Evolutionary conservation across 805 yeast species (phyloP), one percentile per base, ranked within the genome.

Genomic region (Myxozyma monticola): DNA sequence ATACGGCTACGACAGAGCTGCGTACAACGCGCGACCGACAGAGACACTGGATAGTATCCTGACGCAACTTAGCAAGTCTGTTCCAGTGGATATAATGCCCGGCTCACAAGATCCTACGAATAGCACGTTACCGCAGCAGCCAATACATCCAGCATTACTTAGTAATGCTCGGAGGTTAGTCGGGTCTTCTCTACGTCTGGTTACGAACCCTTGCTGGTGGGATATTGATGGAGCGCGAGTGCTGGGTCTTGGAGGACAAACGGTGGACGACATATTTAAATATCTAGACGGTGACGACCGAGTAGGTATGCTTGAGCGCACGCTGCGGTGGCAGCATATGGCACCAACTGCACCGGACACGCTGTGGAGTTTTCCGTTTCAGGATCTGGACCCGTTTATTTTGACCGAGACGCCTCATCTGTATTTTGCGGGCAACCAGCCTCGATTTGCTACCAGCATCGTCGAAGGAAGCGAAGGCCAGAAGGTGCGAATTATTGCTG

Each of bases 321-420:
- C 87, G 0, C 63, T 93, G 31, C 69, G 72, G 39, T 90, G 96
- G 96, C 91, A 89, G 62, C 88, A 88, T 62, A 73, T 87, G 21
- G 82, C 87, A 0, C 99, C 99, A 2, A 89, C 97, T 0, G 95
- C 96, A 0, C 99, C 99, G 0, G 98, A 93, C 63, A 93, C 99
- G 0, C 69, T 93, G 37, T 85, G 90, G 76, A 83, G 95, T 58
- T 89, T 88, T 61, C 97, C 99, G 0, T 90, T 76, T 62, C 76
- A 77, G 9, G 79, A 80, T 22, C 61, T 64, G 1, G 98, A 93
- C 66, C 98, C 98, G 2, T 88, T 91, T 66, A 70, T 93, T n/a
- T 50, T 71, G 8, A 71, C 71, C 8, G 87, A 86, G 61, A 79
- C 86, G 15, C 98, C 98, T 0, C 90, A 88, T 64, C 84, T 90